Evolutionary conservation across 305 asterid species (phyloP), one percentile per base, ranked within the genome.

Genomic region (Euphrasia arctica): DNA sequence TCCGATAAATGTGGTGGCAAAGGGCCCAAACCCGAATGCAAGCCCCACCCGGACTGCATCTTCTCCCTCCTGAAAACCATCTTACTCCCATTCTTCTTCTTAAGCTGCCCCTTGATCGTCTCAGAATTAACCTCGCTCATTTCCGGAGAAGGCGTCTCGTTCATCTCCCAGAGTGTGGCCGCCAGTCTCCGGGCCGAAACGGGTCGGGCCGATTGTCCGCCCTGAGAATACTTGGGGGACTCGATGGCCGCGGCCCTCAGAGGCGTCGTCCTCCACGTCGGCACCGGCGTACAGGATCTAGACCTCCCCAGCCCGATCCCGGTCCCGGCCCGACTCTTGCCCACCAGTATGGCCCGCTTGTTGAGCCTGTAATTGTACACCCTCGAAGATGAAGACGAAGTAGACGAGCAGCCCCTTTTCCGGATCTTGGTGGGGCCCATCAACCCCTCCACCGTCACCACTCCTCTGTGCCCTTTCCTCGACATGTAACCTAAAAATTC

Each of bases 101-200:
- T 5, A 1, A 5, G 72, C 63, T 67, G 62, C 63, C 70, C 69
- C 76, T 65, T 74, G 77, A 70, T 74, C 65, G 62, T 60, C 51
- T 65, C 82, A 75, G 66, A 48, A 39, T 77, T 48, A 11, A 56
- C 69, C 77, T 81, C 92, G 28, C 77, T 73, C 78, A 71, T 32
- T 68, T 63, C 79, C 15, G 95, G 95, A 13, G 96, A 80, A 58
- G 90, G 95, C 79, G 81, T 77, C 78, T 81, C 98, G 63, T 87
- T 87, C 96, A 89, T 87, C 60, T 85, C 96, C 98, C 98, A 92
- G 36, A 92, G 72, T 1, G 95, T 85, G 60, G 98, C 98, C 1
- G 96, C 98, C 12, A 92, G 83, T 68, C 76, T 84, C 54, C 98
- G 79, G 62, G 98, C 98, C 47, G 98, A 85, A 1, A 89, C 83